Evolutionary conservation across 139 green algal genomes (phyloP).

Genomic region (Coccomyxa sp.): DNA sequence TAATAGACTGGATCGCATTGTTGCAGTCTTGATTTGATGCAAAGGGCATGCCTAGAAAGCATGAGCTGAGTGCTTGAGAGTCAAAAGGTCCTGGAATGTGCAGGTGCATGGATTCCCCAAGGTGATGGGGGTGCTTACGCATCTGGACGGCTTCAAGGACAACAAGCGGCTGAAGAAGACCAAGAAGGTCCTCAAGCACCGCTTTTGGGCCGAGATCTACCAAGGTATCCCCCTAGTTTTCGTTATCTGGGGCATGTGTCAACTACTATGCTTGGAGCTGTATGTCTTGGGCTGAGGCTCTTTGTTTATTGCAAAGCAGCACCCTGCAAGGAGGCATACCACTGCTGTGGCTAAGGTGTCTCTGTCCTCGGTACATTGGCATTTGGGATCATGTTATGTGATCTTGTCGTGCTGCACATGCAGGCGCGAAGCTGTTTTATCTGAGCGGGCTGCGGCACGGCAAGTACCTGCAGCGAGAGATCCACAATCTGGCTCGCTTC

Average conservation of each 20-base stretch:
- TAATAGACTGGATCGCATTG: too few species aligned
- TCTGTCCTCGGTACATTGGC: too few species aligned
- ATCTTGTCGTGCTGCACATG: background rate
- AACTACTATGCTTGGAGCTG: too few species aligned
- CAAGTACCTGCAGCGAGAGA: constrained; percentile 80
- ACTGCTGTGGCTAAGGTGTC: too few species aligned
- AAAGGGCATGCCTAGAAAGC: too few species aligned
- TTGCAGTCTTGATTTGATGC: too few species aligned
- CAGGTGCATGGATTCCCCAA: constrained; percentile 91
- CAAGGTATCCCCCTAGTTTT: constrained; percentile 43
- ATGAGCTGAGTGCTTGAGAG: too few species aligned
- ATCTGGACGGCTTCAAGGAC: constrained; percentile 93
- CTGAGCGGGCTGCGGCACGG: constrained; percentile 83
- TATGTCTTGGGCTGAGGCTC: background rate
- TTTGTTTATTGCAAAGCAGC: too few species aligned
- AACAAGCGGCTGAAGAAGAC: constrained; percentile 79
- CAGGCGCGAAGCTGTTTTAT: constrained; percentile 98
- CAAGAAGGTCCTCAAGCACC: constrained; percentile 92
- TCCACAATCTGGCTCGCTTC: constrained; percentile 94
- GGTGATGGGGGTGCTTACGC: constrained; percentile 99
- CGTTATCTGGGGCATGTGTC: too few species aligned
- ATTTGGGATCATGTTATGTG: background rate
- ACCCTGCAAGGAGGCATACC: too few species aligned
- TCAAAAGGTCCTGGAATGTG: background rate
- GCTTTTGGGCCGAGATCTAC: constrained; percentile 98